Evolutionary conservation across 257 asterid species (phyloP).

Genomic region (Solanum neorickii): DNA sequence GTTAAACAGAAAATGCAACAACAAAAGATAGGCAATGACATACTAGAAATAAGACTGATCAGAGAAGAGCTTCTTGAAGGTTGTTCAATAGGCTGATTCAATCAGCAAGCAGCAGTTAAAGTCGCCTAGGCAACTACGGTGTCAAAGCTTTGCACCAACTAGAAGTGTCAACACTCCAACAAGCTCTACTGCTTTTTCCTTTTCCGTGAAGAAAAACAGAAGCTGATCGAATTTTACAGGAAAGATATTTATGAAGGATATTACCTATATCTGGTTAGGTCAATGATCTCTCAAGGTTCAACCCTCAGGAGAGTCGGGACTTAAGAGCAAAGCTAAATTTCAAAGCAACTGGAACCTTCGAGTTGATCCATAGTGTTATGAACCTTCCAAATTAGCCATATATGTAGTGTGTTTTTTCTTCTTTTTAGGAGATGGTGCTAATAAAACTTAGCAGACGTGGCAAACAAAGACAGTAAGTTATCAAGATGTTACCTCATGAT

Average conservation of each 20-base stretch:
- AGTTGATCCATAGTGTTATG: background rate
- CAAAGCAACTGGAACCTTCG: background rate
- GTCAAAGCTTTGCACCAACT: background rate
- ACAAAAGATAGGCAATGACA: background rate
- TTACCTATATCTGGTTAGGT: background rate
- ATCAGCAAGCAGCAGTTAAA: background rate
- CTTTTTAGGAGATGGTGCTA: background rate
- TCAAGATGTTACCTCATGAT: conserved; percentile 66
- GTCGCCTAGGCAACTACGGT: background rate
- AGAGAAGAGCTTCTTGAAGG: background rate
- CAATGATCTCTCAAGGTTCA: background rate
- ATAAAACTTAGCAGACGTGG: background rate
- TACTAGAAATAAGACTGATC: background rate
- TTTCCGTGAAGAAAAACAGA: background rate
- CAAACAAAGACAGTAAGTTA: background rate
- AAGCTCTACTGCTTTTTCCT: background rate
- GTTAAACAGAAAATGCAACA: background rate
- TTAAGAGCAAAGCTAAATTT: background rate
- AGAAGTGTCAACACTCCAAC: background rate
- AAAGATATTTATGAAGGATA: background rate
- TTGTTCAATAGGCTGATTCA: background rate
- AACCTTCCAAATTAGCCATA: background rate
- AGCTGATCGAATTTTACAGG: background rate
- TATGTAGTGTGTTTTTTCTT: background rate
- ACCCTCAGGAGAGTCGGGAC: background rate